These are phyloP conservation scores for Microbotryum lychnidis-dioicae DNA, from an alignment of 1,284 basidiomycete genomes.

Conservation along the genomic window DNA sequence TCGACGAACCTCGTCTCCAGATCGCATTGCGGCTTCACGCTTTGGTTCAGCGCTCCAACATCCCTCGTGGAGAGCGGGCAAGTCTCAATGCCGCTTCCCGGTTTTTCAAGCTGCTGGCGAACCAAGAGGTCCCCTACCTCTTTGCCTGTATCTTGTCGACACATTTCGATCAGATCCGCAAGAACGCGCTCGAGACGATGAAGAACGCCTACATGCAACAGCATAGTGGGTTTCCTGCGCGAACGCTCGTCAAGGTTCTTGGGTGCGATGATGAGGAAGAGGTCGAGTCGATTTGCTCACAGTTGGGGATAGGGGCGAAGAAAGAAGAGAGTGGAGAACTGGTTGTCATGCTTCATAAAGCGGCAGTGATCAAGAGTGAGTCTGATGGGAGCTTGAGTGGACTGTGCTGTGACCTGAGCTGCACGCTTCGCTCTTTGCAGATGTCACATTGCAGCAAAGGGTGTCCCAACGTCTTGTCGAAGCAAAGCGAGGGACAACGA, in stretches of 20 bases:
- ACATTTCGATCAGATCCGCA: constrained; percentile 47
- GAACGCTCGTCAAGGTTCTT: constrained; percentile 40
- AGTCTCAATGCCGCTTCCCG: constrained; percentile 53
- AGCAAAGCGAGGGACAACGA: constrained; percentile 54
- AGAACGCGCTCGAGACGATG: constrained; percentile 47
- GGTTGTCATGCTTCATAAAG: constrained; percentile 29
- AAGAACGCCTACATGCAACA: constrained; percentile 44
- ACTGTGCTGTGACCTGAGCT: constrained; percentile 53
- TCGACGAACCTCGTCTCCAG: constrained; percentile 65
- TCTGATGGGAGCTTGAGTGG: constrained; percentile 26
- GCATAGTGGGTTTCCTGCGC: constrained; percentile 37
- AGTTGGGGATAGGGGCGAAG: constrained; percentile 34
- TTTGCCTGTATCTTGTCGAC: constrained; percentile 49
- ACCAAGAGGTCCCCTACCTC: constrained; percentile 43
- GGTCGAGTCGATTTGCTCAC: constrained; percentile 40
- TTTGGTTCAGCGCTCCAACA: constrained; percentile 71
- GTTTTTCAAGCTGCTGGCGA: constrained; percentile 46
- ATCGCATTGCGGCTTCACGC: constrained; percentile 70
- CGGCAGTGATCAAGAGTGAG: constrained; percentile 18
- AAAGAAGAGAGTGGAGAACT: constrained; percentile 13
- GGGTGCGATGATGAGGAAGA: constrained; percentile 44
- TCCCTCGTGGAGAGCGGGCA: constrained; percentile 45
- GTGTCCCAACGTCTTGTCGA: constrained; percentile 59
- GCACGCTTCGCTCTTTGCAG: constrained; percentile 18
- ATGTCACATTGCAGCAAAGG: constrained; percentile 31